phyloP scores from a whole-genome alignment of 1,139 yeast genomes.

The Yamadazyma friedrichii region DNA sequence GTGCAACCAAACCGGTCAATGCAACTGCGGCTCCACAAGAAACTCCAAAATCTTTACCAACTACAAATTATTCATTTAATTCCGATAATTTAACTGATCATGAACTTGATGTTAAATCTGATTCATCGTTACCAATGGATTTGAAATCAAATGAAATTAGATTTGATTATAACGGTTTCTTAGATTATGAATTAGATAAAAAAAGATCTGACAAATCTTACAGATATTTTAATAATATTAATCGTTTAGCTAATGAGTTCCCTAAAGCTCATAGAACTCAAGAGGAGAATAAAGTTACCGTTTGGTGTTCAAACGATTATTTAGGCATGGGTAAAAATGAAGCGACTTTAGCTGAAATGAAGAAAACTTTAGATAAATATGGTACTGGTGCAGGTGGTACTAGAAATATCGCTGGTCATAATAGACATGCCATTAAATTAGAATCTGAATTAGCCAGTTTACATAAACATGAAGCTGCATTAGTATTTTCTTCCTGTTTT shows the following conservation, averaged over 20 bases:
- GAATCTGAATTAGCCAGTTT: conserved; percentile 86
- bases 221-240: conserved; percentile 94
- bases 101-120: conserved; percentile 23
- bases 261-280: conserved; percentile 84
- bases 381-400: conserved; percentile 99
- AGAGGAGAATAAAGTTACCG: conserved; percentile 85
- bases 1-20: conserved; percentile 50
- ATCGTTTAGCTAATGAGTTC: conserved; percentile 89
- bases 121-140: conserved; percentile 12
- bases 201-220: conserved; percentile 89
- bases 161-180: conserved; percentile 67
- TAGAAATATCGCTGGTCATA: conserved; percentile 97
- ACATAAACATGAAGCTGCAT: conserved; percentile 93
- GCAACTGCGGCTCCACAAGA: conserved; percentile 49
- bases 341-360: conserved; percentile 73
- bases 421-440: conserved; percentile 77
- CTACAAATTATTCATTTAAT: conserved; percentile 31
- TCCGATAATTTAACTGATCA: conserved; percentile 27
- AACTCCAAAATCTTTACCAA: conserved; percentile 28
- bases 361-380: conserved; percentile 75
- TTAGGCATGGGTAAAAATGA: conserved; percentile 89
- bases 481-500: conserved; percentile 92
- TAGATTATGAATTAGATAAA: conserved; percentile 60
- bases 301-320: conserved; percentile 98
- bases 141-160: conserved; percentile 38